Conservation (phyloP, 1,284 basidiomycete species). For the Puccinia polysora region DNA sequence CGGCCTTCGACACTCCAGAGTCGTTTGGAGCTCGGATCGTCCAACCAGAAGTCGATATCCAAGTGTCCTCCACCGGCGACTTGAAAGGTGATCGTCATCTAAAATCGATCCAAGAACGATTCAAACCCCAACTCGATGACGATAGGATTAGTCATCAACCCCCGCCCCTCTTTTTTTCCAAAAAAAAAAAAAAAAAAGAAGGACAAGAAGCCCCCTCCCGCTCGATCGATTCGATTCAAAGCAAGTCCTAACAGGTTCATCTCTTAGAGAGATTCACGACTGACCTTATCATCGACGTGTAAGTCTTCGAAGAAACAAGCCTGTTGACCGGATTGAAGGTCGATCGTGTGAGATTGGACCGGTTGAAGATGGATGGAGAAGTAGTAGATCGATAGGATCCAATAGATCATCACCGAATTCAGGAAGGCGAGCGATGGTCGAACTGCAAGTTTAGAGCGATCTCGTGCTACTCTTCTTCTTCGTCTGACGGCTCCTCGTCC, state of each 20-base stretch:
- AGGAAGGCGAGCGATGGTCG: no score
- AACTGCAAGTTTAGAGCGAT: no score
- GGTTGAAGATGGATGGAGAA: no score
- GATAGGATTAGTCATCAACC: background rate
- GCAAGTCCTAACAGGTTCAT: no score
- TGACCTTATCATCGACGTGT: conserved; percentile 33
- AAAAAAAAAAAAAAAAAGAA: background rate
- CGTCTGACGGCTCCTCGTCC: no score
- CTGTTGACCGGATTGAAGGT: conserved; percentile 6
- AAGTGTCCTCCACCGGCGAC: conserved; percentile 75
- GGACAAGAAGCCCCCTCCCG: no score
- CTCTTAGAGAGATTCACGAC: background rate
- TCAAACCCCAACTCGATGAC: background rate
- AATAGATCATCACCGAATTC: no score
- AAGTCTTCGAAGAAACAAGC: conserved; percentile 37
- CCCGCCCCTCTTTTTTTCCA: background rate
- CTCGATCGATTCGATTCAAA: background rate
- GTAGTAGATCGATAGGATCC: no score
- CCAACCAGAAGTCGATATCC: conserved; percentile 92
- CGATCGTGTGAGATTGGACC: conserved; percentile 27
- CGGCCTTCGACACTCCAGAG: conserved; percentile 36
- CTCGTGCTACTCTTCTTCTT: no score
- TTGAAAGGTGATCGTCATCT: conserved; percentile 43
- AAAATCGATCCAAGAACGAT: background rate
- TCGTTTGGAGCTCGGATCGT: conserved; percentile 40